phyloP scores from a whole-genome alignment of 345 rosid species.

The Euphorbia tirucalli region DNA sequence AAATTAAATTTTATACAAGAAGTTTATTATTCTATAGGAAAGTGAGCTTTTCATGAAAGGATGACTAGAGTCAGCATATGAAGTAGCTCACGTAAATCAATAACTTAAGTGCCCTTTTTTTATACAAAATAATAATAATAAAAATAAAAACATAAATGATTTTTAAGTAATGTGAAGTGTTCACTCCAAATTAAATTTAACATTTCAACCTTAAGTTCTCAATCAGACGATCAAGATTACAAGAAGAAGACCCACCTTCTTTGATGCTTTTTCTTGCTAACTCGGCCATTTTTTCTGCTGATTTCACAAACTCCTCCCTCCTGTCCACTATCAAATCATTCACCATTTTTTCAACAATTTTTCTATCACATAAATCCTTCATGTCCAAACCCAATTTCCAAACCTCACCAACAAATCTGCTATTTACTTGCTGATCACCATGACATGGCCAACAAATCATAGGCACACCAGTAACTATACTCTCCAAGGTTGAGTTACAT shows the following conservation, averaged over 20 bases:
- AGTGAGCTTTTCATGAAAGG: too few species aligned
- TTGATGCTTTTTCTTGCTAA: constrained; percentile 21
- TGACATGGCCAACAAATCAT: constrained; percentile 14
- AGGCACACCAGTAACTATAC: not conserved
- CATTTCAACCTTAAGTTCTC: not conserved
- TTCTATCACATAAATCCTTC: too few species aligned
- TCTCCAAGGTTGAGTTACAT: constrained; percentile 65
- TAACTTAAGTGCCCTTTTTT: too few species aligned
- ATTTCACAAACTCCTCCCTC: constrained; percentile 35
- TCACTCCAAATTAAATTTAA: too few species aligned
- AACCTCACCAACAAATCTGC: constrained; percentile 51
- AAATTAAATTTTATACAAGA: too few species aligned
- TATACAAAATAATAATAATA: too few species aligned
- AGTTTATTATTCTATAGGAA: too few species aligned
- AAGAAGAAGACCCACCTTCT: constrained; percentile 41
- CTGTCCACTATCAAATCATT: constrained; percentile 51
- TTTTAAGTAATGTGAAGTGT: too few species aligned
- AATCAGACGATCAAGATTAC: constrained; percentile 21
- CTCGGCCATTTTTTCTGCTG: too few species aligned
- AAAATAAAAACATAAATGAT: too few species aligned
- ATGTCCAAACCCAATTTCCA: constrained; percentile 67
- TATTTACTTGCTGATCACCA: constrained; percentile 57
- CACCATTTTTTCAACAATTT: constrained; percentile 47
- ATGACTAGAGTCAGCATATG: too few species aligned
- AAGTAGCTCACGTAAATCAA: too few species aligned